Evolutionary conservation across 31 red algal genomes (phyloP), one percentile per base, ranked within the genome.

Genomic region (Odonthalia washingtoniensis): DNA sequence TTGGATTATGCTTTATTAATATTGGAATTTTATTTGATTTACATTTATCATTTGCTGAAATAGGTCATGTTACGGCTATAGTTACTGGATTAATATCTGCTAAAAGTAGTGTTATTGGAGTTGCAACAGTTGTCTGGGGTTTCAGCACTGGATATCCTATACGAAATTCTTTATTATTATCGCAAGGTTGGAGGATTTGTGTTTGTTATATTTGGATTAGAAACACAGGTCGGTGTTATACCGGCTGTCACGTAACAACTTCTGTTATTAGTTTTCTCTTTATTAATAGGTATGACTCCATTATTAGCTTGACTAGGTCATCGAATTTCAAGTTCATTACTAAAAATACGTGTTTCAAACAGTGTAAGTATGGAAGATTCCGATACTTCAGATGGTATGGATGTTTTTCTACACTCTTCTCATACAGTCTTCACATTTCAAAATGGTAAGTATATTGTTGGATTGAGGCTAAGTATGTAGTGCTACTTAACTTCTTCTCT

Each of bases 141-240:
- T 78, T 99, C 12, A 92, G 75, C 73, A 74, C 93, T 57, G 92
- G 91, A 44, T 91, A 91, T 31, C 81, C 97, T 42, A 53, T 95
- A 34, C 85, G 93, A 64, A 93, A 88, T 1, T 94, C 94, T 12
- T 70, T 99, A 53, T 84, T 99, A 41, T 91, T 99, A 2, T 92
- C 90, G 2, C 97, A 99, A 81, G 97, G 97, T n/a, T 9, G 97
- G 97, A 39, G 97, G 96, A 78, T 99, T 99, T 94, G 97, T 92
- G 0, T 99, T 99, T 87, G 97, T 99, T 45, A 90, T 99, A 9
- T 96, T 90, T 53, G 97, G 90, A 5, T 88, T 99, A 35, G 96
- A 80, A 9, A 80, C 80, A 32, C 75, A 76, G 33, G 89, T 93
- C 26, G 94, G 97, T 41, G 90, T 99, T 57, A n/a, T n/a, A n/a